A percentile compares a stretch with the other conserved stretches of the same genome.
phyloP scores from a whole-genome alignment of 768 basidiomycete species.

The Mycena venus region DNA sequence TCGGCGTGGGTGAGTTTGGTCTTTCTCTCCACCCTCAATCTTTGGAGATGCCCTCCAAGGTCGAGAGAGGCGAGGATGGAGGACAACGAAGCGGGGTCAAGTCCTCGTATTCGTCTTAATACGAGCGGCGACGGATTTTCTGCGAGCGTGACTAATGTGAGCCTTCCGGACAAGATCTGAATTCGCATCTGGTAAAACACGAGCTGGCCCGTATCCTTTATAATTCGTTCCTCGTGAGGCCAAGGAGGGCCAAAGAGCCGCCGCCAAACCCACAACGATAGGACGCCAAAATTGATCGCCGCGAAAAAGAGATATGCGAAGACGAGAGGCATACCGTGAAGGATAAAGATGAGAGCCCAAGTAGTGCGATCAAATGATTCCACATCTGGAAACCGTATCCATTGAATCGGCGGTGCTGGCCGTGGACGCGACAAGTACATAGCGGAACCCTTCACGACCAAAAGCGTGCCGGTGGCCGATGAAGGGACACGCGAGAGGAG shows the following conservation, averaged over 20 bases:
- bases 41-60: neutral
- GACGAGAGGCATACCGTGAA: constrained; percentile 26
- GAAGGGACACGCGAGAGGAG: constrained; percentile 17
- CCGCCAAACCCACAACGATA: constrained; percentile 9
- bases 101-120: neutral
- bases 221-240: constrained; percentile 23
- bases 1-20: neutral
- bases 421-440: constrained; percentile 21
- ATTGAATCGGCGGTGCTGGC: constrained; percentile 3
- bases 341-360: constrained; percentile 16
- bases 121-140: neutral
- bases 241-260: neutral
- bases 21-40: neutral
- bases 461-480: neutral
- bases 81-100: constrained; percentile 1
- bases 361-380: too few relatives aligned
- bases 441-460: constrained; percentile 4
- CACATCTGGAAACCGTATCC: constrained; percentile 24
- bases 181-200: constrained; percentile 27
- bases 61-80: constrained; percentile 15
- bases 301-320: constrained; percentile 32
- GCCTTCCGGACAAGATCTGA: constrained; percentile 3
- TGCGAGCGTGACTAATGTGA: constrained; percentile 22
- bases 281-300: constrained; percentile 9
- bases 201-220: constrained; percentile 6